phyloP scores from a whole-genome alignment of 164 flowering plant species.

The Hamamelis virginiana region DNA sequence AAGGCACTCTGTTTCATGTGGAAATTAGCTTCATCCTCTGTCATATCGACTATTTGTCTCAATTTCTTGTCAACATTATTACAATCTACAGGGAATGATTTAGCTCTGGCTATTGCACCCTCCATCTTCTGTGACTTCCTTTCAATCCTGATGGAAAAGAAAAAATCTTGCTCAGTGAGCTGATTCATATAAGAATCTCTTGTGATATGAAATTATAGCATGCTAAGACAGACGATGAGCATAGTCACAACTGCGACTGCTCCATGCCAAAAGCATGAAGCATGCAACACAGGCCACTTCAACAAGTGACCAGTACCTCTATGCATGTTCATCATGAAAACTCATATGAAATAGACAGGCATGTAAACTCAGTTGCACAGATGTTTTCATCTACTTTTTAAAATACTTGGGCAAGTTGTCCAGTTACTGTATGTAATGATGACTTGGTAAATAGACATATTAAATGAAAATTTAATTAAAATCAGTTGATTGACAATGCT shows the following conservation, averaged over 20 bases:
- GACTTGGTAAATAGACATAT: too few species aligned
- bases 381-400: too few species aligned
- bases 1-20: conserved; percentile 97
- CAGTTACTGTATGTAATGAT: too few species aligned
- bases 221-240: not conserved
- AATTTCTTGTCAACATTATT: conserved; percentile 91
- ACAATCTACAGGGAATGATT: conserved; percentile 61
- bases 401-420: not conserved
- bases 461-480: too few species aligned
- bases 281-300: not conserved
- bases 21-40: conserved; percentile 93
- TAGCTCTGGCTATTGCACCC: conserved; percentile 64
- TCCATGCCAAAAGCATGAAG: not conserved
- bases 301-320: not conserved
- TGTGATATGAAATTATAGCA: not conserved
- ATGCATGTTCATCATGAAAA: not conserved
- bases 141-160: conserved; percentile 46
- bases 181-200: not conserved
- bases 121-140: conserved; percentile 62
- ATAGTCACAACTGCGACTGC: not conserved
- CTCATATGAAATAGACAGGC: too few species aligned
- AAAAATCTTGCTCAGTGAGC: conserved; percentile 6
- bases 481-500: too few species aligned
- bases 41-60: conserved; percentile 78
- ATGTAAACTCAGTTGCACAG: too few species aligned